Evolutionary conservation across 139 green algal genomes (phyloP), one percentile per base, ranked within the genome.

Genomic region (Pleodorina starrii): DNA sequence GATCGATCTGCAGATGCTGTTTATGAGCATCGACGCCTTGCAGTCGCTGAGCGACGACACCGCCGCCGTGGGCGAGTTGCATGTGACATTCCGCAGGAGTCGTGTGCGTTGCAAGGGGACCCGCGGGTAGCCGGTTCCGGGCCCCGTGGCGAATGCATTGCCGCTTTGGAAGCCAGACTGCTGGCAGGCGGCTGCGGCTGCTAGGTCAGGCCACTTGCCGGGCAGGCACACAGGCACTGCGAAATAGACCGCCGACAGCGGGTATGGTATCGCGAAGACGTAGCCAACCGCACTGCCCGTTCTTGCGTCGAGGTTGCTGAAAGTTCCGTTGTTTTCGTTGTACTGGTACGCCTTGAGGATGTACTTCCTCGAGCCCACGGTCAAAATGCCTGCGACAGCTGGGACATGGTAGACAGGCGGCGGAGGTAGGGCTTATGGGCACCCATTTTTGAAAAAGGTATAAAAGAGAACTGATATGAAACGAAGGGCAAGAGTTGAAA

Each of bases 161-260:
- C 72, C 72, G 40, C 19, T 14, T 32, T 57, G 40, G 42, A 80
- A 80, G 25, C 72, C 72, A 16, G 42, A 38, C 32, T 80, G 16
- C 40, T 36, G 42, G 25, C 72, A 80, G 21, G 72, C 72, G 1
- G 72, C 17, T 36, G 43, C 5, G 11, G 72, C 72, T 21, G 72
- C 72, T 32, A 80, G 1, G 42, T 1, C 40, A 40, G 23, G 32
- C 72, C 72, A 80, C 11, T 40, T 38, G 27, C 72, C 72, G 72
- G 72, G 72, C 32, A 59, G 72, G 38, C 72, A 80, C 23, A 80
- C 72, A n/a, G 72, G 72, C 16, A 80, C 7, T 35, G 29, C 25
- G 2, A 21, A 17, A 51, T 51, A 38, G 2, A 36, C 19, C 19
- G 38, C 21, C 12, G 72, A 14, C 16, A 57, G 23, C 40, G 72